A percentile compares a stretch with the other conserved stretches of the same genome.
These are phyloP conservation scores for Polygonum aviculare DNA, from an alignment of 148 eudicot species.

Conservation along the genomic window DNA sequence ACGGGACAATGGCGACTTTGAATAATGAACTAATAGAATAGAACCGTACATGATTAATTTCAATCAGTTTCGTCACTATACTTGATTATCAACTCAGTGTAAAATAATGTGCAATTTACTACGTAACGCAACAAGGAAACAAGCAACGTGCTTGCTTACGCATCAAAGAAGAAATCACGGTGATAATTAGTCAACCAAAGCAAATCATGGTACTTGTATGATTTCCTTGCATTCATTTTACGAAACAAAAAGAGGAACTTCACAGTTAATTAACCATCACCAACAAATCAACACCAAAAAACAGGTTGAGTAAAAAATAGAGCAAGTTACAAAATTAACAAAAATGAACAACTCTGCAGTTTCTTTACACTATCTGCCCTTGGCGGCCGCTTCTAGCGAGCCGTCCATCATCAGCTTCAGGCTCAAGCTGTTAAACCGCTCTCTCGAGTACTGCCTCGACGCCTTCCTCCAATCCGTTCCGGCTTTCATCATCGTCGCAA, in stretches of 20 bases:
- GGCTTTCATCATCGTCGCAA: constrained; percentile 42
- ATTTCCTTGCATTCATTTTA: neutral
- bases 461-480: constrained; percentile 51
- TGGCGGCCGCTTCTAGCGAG: constrained; percentile 14
- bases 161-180: too few species aligned
- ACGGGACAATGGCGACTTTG: too few species aligned
- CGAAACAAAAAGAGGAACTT: neutral
- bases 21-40: too few species aligned
- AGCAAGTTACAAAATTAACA: neutral
- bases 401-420: constrained; percentile 31
- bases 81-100: too few species aligned
- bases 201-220: too few species aligned
- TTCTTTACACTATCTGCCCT: constrained; percentile 5
- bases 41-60: too few species aligned
- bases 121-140: too few species aligned
- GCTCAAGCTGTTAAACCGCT: constrained; percentile 33
- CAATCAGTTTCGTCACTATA: too few species aligned
- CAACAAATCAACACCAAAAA: neutral
- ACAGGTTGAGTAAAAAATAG: neutral
- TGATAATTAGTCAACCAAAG: too few species aligned
- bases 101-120: too few species aligned
- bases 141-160: too few species aligned
- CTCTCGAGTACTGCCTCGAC: constrained; percentile 39
- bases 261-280: neutral
- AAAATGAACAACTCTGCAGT: neutral